Percentiles rank a stretch among this genome's conserved stretches.
phyloP scores from a whole-genome alignment of 768 basidiomycete genomes.

The Paxillus rubicundulus region DNA sequence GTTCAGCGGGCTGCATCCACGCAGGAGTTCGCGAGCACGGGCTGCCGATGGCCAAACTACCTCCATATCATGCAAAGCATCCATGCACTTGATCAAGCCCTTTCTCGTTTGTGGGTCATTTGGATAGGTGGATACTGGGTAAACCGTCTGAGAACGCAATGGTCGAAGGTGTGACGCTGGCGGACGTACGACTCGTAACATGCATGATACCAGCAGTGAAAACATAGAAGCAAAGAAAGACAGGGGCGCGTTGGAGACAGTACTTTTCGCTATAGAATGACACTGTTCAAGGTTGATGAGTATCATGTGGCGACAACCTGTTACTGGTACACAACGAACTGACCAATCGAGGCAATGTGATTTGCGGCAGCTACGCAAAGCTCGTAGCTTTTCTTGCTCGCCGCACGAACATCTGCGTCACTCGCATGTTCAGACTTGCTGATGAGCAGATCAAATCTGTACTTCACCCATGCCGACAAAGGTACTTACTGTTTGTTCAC shows the following conservation, averaged over 20 bases:
- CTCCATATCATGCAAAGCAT: slow-evolving; percentile 61
- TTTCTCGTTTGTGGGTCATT: slow-evolving; percentile 66
- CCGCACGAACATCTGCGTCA: slow-evolving; percentile 52
- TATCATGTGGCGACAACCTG: not conserved
- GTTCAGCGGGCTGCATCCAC: slow-evolving; percentile 49
- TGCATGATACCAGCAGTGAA: slow-evolving; percentile 84
- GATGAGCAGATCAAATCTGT: not conserved
- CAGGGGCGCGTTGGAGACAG: slow-evolving; percentile 57
- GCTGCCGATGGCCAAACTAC: slow-evolving; percentile 74
- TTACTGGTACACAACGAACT: slow-evolving; percentile 11
- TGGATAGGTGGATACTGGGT: slow-evolving; percentile 59
- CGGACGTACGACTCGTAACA: slow-evolving; percentile 60
- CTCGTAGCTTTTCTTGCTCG: slow-evolving; percentile 65
- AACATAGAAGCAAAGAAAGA: slow-evolving; percentile 74
- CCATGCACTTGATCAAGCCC: slow-evolving; percentile 66
- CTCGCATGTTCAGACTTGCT: slow-evolving; percentile 42
- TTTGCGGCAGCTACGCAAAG: slow-evolving; percentile 77
- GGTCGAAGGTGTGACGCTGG: not conserved
- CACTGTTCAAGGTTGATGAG: slow-evolving; percentile 34
- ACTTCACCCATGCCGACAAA: not conserved
- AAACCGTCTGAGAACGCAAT: slow-evolving; percentile 1
- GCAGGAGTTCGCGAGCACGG: slow-evolving; percentile 69
- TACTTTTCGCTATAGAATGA: slow-evolving; percentile 61
- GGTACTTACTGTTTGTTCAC: slow-evolving; percentile 38
- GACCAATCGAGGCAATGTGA: slow-evolving; percentile 70